These are phyloP conservation scores for Lycium ferocissimum DNA, from an alignment of 257 asterid genomes.

Conservation along the genomic window DNA sequence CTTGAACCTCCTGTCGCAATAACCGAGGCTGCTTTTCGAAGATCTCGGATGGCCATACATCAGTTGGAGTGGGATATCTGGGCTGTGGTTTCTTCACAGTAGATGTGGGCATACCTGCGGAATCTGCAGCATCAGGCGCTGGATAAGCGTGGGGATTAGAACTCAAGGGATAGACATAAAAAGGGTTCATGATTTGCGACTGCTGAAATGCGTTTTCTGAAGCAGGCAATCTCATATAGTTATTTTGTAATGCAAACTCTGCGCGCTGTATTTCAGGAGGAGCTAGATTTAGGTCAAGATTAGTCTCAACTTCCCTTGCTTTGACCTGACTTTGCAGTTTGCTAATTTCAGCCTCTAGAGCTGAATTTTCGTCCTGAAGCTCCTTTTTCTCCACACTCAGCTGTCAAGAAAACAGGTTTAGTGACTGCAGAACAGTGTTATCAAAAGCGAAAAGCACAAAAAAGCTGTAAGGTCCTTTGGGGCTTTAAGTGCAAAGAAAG, in stretches of 20 bases:
- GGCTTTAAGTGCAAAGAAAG: too few species aligned
- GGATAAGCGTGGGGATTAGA: constrained; percentile 39
- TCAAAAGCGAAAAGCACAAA: not conserved
- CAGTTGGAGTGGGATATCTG: constrained; percentile 63
- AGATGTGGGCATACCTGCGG: constrained; percentile 31
- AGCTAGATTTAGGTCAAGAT: constrained; percentile 54
- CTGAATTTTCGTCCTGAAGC: constrained; percentile 57
- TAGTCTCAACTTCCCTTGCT: constrained; percentile 38
- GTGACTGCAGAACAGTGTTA: not conserved
- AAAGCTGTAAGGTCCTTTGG: too few species aligned
- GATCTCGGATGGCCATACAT: constrained; percentile 59
- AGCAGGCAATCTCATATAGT: constrained; percentile 34
- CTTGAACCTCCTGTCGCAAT: constrained; percentile 32
- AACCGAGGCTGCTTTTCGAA: constrained; percentile 48
- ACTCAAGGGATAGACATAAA: constrained; percentile 44
- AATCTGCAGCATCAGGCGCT: constrained; percentile 33
- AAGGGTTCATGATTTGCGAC: constrained; percentile 43
- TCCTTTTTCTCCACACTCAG: constrained; percentile 56
- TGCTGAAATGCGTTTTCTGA: constrained; percentile 42
- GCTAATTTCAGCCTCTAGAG: constrained; percentile 51
- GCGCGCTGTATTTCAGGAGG: constrained; percentile 46
- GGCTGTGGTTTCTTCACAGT: constrained; percentile 64
- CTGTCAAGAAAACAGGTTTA: constrained; percentile 36
- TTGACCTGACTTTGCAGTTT: constrained; percentile 49
- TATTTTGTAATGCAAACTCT: constrained; percentile 30